Evolutionary conservation across 2,329 filamentous ascomycete genomes (phyloP).

Genomic region (Chrysosporium keratinophilum): DNA sequence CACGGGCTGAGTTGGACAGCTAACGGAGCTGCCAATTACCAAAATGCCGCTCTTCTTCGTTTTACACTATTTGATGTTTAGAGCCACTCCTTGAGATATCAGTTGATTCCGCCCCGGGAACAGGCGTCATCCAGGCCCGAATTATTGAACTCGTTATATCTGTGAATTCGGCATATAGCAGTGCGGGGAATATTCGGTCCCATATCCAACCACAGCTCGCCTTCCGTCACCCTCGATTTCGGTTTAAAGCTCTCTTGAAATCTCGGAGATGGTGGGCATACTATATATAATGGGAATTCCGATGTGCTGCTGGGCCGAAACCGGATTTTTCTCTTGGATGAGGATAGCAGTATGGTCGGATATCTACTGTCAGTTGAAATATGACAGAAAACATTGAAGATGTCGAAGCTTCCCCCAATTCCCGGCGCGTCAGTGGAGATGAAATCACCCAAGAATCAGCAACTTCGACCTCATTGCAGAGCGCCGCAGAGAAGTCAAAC

Average conservation of each 20-base stretch:
- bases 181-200: background rate
- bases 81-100: conserved; percentile 1
- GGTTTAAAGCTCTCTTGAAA: background rate
- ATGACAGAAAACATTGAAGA: background rate
- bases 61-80: background rate
- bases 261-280: background rate
- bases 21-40: background rate
- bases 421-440: background rate
- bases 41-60: background rate
- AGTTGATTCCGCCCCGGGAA: conserved; percentile 3
- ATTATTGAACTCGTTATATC: background rate
- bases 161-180: background rate
- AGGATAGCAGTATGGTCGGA: background rate
- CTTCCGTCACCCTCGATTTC: background rate
- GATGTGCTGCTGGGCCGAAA: background rate
- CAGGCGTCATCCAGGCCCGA: background rate
- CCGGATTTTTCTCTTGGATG: background rate
- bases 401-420: background rate
- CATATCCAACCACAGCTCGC: background rate
- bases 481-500: conserved; percentile 7
- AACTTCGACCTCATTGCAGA: background rate
- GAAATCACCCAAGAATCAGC: background rate
- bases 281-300: background rate
- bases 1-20: background rate
- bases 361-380: background rate